These are phyloP conservation scores for Solanum medicagineum DNA, from an alignment of 257 asterid genomes.

Conservation along the genomic window DNA sequence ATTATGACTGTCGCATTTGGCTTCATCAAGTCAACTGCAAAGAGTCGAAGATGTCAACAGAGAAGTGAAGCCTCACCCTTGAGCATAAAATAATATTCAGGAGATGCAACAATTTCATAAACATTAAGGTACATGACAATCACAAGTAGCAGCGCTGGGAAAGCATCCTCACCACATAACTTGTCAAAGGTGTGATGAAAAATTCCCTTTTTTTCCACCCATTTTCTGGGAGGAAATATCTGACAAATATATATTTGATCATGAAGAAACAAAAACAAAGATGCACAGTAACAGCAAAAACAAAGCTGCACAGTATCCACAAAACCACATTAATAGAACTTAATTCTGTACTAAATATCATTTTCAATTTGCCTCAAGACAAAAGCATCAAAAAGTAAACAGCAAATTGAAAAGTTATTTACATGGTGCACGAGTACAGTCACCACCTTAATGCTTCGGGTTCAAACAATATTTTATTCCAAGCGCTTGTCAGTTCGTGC, in stretches of 20 bases:
- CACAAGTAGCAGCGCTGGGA: background rate
- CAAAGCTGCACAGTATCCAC: background rate
- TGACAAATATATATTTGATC: background rate
- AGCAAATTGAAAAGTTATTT: background rate
- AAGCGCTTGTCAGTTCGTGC: background rate
- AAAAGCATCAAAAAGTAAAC: background rate
- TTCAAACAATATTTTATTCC: background rate
- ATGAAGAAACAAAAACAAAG: background rate
- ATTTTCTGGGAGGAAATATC: background rate
- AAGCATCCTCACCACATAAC: background rate
- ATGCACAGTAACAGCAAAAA: background rate
- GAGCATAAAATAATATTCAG: background rate
- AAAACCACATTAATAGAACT: background rate
- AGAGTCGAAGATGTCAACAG: background rate
- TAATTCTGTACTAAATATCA: background rate
- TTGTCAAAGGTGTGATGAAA: background rate
- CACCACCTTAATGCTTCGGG: background rate
- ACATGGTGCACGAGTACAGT: background rate
- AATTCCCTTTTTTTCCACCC: background rate
- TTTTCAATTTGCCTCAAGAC: background rate
- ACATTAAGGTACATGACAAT: background rate
- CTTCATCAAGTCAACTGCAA: constrained; percentile 63
- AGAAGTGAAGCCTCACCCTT: background rate
- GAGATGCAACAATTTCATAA: background rate
- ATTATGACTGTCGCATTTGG: constrained; percentile 45